Conservation (phyloP, 2,329 filamentous ascomycete species). For the Graphiopsis chlorocephala region DNA sequence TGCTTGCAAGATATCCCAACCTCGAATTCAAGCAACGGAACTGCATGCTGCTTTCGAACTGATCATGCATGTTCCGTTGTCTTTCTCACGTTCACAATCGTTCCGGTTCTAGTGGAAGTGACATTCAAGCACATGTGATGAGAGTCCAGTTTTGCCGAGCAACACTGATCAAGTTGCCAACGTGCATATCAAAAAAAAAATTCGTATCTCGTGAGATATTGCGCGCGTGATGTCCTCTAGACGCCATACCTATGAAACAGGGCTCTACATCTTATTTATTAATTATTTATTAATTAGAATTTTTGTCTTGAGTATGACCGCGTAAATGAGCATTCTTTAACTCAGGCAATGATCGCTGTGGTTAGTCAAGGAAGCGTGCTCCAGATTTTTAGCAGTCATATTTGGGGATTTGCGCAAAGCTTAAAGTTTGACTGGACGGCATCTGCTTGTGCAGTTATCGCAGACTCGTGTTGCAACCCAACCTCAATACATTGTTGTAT, state of each 20-base stretch:
- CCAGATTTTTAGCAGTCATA: conserved; percentile 7
- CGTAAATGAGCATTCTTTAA: neutral
- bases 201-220: neutral
- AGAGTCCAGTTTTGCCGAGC: no score
- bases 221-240: neutral
- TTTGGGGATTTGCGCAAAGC: conserved; percentile 7
- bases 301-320: neutral
- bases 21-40: neutral
- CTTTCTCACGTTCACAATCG: neutral
- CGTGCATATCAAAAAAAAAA: neutral
- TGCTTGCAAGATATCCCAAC: conserved; percentile 13
- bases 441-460: neutral
- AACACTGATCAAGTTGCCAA: neutral
- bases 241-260: neutral
- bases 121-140: neutral
- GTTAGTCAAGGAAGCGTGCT: neutral
- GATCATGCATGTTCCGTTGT: neutral
- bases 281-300: no score
- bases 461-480: neutral
- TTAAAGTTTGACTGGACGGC: conserved; percentile 12
- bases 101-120: neutral
- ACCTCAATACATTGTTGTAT: neutral
- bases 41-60: neutral
- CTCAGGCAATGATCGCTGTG: neutral
- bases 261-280: neutral